phyloP scores from a whole-genome alignment of 2,329 filamentous ascomycete genomes.

The Seiridium cupressi region DNA sequence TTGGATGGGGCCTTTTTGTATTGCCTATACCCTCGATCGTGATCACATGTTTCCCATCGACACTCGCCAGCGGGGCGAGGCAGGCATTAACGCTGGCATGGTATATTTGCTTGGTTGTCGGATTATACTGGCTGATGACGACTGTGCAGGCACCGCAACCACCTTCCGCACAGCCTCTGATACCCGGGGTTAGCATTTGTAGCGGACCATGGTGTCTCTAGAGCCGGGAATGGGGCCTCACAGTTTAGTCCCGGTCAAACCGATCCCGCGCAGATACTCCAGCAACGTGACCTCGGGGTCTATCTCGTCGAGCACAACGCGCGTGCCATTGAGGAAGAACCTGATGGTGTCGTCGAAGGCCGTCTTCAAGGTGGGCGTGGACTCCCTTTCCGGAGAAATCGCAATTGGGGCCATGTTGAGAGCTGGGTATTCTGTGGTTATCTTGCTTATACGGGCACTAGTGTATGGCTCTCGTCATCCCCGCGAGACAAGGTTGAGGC shows the following conservation, averaged over 20 bases:
- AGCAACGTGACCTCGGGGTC: slow-evolving; percentile 91
- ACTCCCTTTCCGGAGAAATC: slow-evolving; percentile 46
- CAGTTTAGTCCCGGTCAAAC: slow-evolving; percentile 92
- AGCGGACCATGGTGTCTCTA: neutral
- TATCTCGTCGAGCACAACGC: slow-evolving; percentile 78
- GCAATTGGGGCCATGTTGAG: slow-evolving; percentile 55
- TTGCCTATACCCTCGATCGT: slow-evolving; percentile 96
- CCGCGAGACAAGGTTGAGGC: neutral
- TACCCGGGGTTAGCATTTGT: neutral
- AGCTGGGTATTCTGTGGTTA: neutral
- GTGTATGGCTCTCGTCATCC: neutral
- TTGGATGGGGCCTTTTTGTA: slow-evolving; percentile 80
- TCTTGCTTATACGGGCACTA: neutral
- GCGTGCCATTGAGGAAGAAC: slow-evolving; percentile 95
- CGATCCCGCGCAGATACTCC: slow-evolving; percentile 90
- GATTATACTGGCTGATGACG: slow-evolving; percentile 90
- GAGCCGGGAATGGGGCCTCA: slow-evolving; percentile 30
- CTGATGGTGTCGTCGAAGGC: slow-evolving; percentile 82
- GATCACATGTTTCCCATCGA: slow-evolving; percentile 97
- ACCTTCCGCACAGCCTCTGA: slow-evolving; percentile 84
- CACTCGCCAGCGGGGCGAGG: slow-evolving; percentile 84
- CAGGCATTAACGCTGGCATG: slow-evolving; percentile 97
- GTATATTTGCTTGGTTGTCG: slow-evolving; percentile 88
- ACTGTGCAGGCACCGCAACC: slow-evolving; percentile 97
- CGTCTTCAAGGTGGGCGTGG: slow-evolving; percentile 60